Conservation (phyloP, 805 yeast species). For the Yamadazyma takamatsuzukensis region DNA sequence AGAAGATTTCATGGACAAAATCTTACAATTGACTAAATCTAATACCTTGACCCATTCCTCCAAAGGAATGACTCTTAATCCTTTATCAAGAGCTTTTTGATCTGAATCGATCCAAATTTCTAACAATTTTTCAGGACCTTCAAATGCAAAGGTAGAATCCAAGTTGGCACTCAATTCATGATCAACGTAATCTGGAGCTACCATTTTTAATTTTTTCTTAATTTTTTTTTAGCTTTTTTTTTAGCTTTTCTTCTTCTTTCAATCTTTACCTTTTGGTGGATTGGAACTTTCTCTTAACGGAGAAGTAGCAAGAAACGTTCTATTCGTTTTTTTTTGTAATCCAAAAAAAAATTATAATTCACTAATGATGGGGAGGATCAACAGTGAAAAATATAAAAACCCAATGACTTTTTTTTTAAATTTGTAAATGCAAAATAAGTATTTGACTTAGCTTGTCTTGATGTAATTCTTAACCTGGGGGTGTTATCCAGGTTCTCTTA, state of each 20-base stretch:
- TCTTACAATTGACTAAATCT: constrained; percentile 83
- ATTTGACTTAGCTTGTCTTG: no score
- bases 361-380: constrained; percentile 34
- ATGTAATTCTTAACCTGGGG: no score
- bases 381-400: constrained; percentile 25
- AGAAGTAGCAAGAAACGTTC: constrained; percentile 49
- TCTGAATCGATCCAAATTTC: constrained; percentile 82
- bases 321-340: constrained; percentile 18
- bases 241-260: constrained; percentile 6
- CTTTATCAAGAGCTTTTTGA: constrained; percentile 37
- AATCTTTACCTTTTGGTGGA: constrained; percentile 21
- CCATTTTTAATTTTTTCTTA: constrained; percentile 22
- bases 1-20: constrained; percentile 73
- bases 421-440: not conserved
- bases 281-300: constrained; percentile 45
- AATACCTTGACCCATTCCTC: constrained; percentile 68
- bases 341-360: constrained; percentile 20
- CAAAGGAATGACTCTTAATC: constrained; percentile 62
- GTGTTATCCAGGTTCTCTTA: constrained; percentile 45
- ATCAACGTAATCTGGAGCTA: constrained; percentile 56
- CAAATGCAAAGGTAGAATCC: constrained; percentile 90
- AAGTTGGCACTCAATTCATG: constrained; percentile 73
- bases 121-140: constrained; percentile 93
- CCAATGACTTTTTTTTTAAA: no score
- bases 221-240: constrained; percentile 3